phyloP scores from a whole-genome alignment of 768 basidiomycete species.

The Leucocoprinus leucothites region DNA sequence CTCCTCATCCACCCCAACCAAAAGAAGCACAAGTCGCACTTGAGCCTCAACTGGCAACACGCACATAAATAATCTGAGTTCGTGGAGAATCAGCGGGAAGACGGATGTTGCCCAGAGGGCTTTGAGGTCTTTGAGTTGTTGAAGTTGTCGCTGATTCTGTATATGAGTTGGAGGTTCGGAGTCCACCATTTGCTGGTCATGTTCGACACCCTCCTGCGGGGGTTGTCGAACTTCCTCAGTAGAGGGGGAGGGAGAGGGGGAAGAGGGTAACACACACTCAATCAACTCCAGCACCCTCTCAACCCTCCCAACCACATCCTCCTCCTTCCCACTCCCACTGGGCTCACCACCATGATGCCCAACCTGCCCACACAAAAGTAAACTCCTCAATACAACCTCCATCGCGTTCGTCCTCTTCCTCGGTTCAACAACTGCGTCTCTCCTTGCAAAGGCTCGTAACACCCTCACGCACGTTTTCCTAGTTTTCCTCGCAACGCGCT shows the following conservation, averaged over 20 bases:
- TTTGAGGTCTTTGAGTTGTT: not conserved
- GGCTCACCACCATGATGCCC: not conserved
- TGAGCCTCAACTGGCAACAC: constrained; percentile 55
- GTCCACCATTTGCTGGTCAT: constrained; percentile 23
- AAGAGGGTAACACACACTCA: constrained; percentile 43
- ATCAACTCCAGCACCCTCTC: constrained; percentile 55
- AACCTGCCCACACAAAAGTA: constrained; percentile 46
- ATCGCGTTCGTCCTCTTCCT: constrained; percentile 37
- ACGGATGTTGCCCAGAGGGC: constrained; percentile 46
- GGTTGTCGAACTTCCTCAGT: too few species aligned
- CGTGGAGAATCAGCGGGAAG: constrained; percentile 53
- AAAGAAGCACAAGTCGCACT: constrained; percentile 47
- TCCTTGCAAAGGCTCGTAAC: constrained; percentile 19
- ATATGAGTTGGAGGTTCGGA: not conserved
- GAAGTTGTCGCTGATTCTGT: not conserved
- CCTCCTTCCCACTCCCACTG: constrained; percentile 17
- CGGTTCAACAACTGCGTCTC: constrained; percentile 27
- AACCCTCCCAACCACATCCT: constrained; percentile 58
- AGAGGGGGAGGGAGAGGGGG: constrained; percentile 25
- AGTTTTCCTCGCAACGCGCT: not conserved
- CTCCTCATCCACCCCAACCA: constrained; percentile 51
- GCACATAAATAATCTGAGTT: constrained; percentile 54
- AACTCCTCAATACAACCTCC: constrained; percentile 50
- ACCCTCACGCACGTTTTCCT: not conserved
- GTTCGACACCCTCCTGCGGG: constrained; percentile 6